phyloP scores from a whole-genome alignment of 306 rosid genomes.

The Ormosia semicastrata region DNA sequence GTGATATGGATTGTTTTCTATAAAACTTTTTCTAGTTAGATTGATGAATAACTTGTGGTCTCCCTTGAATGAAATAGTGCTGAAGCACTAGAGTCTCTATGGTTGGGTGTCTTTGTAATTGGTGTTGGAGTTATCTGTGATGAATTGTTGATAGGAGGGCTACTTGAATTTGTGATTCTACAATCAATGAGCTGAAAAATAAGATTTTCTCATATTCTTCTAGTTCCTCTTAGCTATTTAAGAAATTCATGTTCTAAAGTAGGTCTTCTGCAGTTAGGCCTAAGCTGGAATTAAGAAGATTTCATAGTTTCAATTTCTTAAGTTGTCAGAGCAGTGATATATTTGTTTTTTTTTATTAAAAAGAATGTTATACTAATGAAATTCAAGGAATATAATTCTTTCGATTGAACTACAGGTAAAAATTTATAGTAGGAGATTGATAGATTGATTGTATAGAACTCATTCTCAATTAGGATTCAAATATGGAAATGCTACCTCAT shows the following conservation, averaged over 20 bases:
- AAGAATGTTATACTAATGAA: not conserved
- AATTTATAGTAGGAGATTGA: not conserved
- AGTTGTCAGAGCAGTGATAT: not conserved
- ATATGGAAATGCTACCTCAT: conserved; percentile 59
- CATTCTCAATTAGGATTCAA: not conserved
- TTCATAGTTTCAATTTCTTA: not conserved
- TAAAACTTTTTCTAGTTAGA: no score
- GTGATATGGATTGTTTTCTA: no score
- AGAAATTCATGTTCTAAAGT: not conserved
- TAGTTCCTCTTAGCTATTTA: not conserved
- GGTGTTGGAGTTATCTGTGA: conserved; percentile 42
- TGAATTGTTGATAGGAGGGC: conserved; percentile 93
- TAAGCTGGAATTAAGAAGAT: not conserved
- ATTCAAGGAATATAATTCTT: not conserved
- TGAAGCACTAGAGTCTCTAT: no score
- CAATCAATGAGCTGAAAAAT: conserved; percentile 22
- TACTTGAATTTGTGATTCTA: conserved; percentile 53
- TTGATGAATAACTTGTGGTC: no score
- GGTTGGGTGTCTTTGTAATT: no score
- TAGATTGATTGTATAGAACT: not conserved
- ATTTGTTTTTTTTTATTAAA: not conserved
- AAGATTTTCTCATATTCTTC: not conserved
- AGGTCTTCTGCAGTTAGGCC: not conserved
- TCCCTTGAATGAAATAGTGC: no score
- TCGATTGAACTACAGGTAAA: not conserved